Evolutionary conservation across 176 grass and related monocot genomes (phyloP).

Genomic region (Calamus simplicifolius): DNA sequence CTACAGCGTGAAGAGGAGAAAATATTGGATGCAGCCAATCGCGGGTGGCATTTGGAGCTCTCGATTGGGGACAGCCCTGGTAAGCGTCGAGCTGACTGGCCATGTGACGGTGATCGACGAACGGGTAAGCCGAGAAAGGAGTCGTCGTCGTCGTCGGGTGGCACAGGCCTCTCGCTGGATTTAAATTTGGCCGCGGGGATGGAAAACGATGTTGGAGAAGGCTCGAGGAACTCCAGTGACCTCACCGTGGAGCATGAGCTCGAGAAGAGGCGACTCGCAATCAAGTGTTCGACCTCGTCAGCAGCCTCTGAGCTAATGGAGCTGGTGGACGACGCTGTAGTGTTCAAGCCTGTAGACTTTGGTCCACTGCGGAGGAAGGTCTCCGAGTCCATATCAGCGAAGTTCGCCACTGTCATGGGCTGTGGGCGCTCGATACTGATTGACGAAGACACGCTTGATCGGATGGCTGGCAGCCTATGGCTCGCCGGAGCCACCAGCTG

Average conservation of each 20-base stretch:
- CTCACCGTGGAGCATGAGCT: slow-evolving; percentile 73
- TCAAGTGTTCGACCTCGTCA: slow-evolving; percentile 38
- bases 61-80: slow-evolving; percentile 37
- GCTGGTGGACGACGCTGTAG: slow-evolving; percentile 56
- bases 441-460: slow-evolving; percentile 78
- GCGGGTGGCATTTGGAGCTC: slow-evolving; percentile 69
- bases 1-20: slow-evolving; percentile 56
- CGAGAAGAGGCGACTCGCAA: slow-evolving; percentile 51
- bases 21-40: slow-evolving; percentile 48
- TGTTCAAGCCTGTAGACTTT: slow-evolving; percentile 72
- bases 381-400: slow-evolving; percentile 44
- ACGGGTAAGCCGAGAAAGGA: slow-evolving; percentile 69
- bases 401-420: slow-evolving; percentile 48
- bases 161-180: slow-evolving; percentile 55
- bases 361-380: slow-evolving; percentile 37
- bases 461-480: slow-evolving; percentile 51
- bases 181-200: slow-evolving; percentile 62
- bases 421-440: slow-evolving; percentile 41
- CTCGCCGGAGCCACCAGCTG: slow-evolving; percentile 22
- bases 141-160: slow-evolving; percentile 27
- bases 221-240: slow-evolving; percentile 83
- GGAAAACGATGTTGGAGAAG: slow-evolving; percentile 52
- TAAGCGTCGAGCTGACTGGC: slow-evolving; percentile 75
- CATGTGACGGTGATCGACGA: slow-evolving; percentile 33
- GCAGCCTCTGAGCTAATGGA: slow-evolving; percentile 44